Evolutionary conservation across 148 eudicot genomes (phyloP).

Genomic region (Salicornia ramosissima): DNA sequence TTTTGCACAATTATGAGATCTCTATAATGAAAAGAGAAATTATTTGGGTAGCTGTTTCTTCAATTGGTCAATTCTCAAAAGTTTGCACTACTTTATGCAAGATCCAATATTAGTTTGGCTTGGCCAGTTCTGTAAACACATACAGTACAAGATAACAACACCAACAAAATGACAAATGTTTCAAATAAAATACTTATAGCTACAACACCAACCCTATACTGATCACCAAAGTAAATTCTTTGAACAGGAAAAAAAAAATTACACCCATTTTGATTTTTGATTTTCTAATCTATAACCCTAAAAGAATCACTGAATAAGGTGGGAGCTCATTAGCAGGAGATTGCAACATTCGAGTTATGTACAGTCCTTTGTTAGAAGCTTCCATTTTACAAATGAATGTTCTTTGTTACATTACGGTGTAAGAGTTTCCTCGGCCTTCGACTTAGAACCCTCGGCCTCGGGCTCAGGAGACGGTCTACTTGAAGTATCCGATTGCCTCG

Average conservation of each 20-base stretch:
- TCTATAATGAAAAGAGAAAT: not conserved
- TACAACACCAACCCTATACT: constrained; percentile 19
- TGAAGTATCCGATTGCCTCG: constrained; percentile 46
- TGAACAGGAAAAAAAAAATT: constrained; percentile 22
- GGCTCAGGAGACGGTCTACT: constrained; percentile 46
- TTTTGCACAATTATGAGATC: not conserved
- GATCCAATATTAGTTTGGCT: not conserved
- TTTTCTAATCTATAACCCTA: constrained; percentile 19
- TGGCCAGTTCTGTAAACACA: constrained; percentile 10
- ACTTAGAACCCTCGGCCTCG: constrained; percentile 42
- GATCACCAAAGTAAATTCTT: not conserved
- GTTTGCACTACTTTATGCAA: not conserved
- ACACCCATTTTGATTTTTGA: constrained; percentile 2
- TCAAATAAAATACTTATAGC: constrained; percentile 12
- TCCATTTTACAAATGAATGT: constrained; percentile 11
- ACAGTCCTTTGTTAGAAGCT: constrained; percentile 28
- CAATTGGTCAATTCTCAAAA: not conserved
- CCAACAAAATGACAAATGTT: constrained; percentile 13
- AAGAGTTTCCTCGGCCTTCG: constrained; percentile 31
- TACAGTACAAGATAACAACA: constrained; percentile 6
- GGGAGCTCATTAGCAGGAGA: constrained; percentile 8
- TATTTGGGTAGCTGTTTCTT: not conserved
- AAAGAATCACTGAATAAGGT: constrained; percentile 21
- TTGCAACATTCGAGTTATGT: constrained; percentile 23
- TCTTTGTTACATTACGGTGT: constrained; percentile 31